Evolutionary conservation across 2,329 filamentous ascomycete genomes (phyloP), one percentile per base, ranked within the genome.

Genomic region (Venturia asperata): DNA sequence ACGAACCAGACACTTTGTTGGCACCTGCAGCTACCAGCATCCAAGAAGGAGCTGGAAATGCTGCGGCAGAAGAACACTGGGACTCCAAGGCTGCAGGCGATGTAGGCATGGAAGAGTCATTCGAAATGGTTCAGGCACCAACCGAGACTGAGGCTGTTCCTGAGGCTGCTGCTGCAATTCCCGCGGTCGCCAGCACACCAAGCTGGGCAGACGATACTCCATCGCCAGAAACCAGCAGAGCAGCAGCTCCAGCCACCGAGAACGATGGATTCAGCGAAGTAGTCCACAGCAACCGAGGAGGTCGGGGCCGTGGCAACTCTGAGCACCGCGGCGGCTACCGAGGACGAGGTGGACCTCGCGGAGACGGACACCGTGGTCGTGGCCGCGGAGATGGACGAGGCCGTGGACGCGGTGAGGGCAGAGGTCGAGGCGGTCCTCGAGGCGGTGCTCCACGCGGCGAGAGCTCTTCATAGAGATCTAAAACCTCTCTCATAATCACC

Each of bases 171-270:
- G 75, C 76, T 17, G 72, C 41, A 15, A 43, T n/a, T 30, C 68
- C 74, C 21, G 75, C 77, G 17, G 45, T 27, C 24, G 68, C 74
- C 24, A 83, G 86, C 60, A 85, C 84, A 7, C 86, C 88, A 72
- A 91, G 87, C 71, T 95, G 90, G 90, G 90, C 90, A 34, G 91
- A 96, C 71, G 90, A 94, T 67, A 84, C 89, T 27, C 70, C 71
- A 67, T 70, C 58, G 66, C 67, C 55, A 6, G 66, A 67, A 15
- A 74, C 74, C 43, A 71, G 47, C 45, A 37, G 55, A 19, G 52
- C 61, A 24, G 67, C 76, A 61, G 64, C 73, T 27, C 52, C 52
- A 58, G 52, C 52, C 24, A 71, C 76, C 42, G 76, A 77, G 61
- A 78, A 81, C 62, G 89, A 91, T 71, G 89, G 88, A 30, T 92